These are phyloP conservation scores for Chytriomyces sp. DNA, from an alignment of 192 early-diverging fungal genomes.

Conservation along the genomic window DNA sequence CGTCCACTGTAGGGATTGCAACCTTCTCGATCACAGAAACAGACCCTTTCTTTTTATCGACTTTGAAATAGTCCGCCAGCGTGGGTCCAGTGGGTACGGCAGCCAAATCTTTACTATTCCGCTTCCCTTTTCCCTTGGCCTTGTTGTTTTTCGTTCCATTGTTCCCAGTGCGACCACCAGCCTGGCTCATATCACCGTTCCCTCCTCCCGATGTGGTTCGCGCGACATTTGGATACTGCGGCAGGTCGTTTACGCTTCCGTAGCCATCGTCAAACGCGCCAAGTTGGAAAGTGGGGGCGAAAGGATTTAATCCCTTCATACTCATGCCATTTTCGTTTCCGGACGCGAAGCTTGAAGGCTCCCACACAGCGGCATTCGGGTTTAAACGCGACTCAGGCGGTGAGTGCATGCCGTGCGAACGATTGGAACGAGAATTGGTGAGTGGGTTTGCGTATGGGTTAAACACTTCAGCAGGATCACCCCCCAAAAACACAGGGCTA, in stretches of 20 bases:
- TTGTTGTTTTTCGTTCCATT: neutral
- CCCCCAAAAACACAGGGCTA: slow-evolving; percentile 21
- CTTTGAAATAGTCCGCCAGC: slow-evolving; percentile 30
- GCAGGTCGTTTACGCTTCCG: neutral
- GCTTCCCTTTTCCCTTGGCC: neutral
- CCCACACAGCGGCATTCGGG: neutral
- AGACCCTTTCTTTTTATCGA: slow-evolving; percentile 29
- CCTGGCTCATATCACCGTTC: neutral
- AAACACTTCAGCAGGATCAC: slow-evolving; percentile 14
- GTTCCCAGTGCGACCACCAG: neutral
- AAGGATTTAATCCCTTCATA: no score
- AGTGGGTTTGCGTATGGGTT: neutral
- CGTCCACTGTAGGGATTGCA: neutral
- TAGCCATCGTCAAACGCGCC: slow-evolving; percentile 1
- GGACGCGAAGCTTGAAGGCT: neutral
- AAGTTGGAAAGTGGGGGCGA: no score
- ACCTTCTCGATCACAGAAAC: slow-evolving; percentile 14
- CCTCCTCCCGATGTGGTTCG: neutral
- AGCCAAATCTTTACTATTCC: neutral
- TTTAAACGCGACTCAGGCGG: neutral
- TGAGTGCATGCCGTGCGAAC: neutral
- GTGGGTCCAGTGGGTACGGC: neutral
- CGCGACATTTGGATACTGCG: neutral
- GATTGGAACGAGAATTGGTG: neutral
- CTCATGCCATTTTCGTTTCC: no score